Evolutionary conservation across 2,329 filamentous ascomycete species (phyloP).

Genomic region (Leptodontidium sp.): DNA sequence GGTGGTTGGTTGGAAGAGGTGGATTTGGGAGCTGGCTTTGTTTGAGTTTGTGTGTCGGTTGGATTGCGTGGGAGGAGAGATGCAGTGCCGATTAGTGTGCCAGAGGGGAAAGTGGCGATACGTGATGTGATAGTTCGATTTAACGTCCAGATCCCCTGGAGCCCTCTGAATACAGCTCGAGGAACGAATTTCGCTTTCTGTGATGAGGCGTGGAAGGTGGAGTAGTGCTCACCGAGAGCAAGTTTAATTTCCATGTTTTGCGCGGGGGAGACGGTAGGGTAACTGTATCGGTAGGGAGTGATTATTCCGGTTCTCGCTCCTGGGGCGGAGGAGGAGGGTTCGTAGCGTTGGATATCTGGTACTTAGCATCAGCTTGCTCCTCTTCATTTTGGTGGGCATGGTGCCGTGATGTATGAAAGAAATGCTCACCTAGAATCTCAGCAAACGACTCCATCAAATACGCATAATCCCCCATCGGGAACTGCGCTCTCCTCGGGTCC

Average conservation of each 20-base stretch:
- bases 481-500: constrained; percentile 63
- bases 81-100: constrained; percentile 70
- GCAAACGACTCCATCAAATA: constrained; percentile 79
- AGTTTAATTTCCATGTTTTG: constrained; percentile 54
- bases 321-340: constrained; percentile 45
- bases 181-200: constrained; percentile 61
- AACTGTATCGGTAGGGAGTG: constrained; percentile 56
- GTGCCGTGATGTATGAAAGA: background rate
- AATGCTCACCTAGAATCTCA: constrained; percentile 55
- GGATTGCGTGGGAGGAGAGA: constrained; percentile 69
- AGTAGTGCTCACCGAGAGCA: constrained; percentile 48
- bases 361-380: background rate
- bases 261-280: constrained; percentile 51
- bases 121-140: constrained; percentile 63
- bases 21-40: constrained; percentile 20
- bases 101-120: constrained; percentile 66
- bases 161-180: constrained; percentile 72
- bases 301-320: constrained; percentile 51
- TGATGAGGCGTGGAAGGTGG: constrained; percentile 34
- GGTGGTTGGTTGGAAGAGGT: background rate
- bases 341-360: constrained; percentile 51
- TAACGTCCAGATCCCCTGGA: constrained; percentile 75
- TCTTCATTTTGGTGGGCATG: background rate
- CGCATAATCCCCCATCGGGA: constrained; percentile 84
- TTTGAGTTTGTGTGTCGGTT: constrained; percentile 51